Base-by-base conservation (phyloP, 768 basidiomycete species). In the Kwoniella dejecticola region DNA sequence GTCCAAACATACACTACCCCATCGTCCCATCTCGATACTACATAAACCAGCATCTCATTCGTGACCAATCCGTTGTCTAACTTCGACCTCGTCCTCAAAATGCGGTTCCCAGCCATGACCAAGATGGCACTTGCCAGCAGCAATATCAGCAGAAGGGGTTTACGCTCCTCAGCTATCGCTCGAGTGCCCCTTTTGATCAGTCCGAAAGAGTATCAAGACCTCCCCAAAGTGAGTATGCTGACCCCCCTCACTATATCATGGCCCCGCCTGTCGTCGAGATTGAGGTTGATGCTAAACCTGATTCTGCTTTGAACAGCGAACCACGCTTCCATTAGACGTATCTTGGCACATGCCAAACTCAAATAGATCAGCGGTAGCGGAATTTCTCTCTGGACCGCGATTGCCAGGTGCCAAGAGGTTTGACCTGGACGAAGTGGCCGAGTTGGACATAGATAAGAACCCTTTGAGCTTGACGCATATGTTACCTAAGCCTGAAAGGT, bases 341-440 rank as follows among this genome's bases (percentile, higher is more conserved):
- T 87, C 86, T 50, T 97, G 94, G 95, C 88, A 90, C 77, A 96
- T 97, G 95, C 95, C 94, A 52, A 89, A 87, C 77, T 84, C 88
- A 31, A 82, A 86, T 1, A 85, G 93, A 57, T 85, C 85, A 52
- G 83, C 89, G 1, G 77, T 78, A n/a, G 78, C 84, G 29, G 93
- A 95, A 78, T 94, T 86, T 66, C 74, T 82, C 21, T 76, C 80
- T 26, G 86, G 84, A 45, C 77, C 77, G 64, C 84, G 87, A 31
- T 84, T 96, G 31, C 89, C 88, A 4, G 82, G 83, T 11, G 86
- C 91, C 0, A 84, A 83, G 52, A 89, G 86, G 71, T 83, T 92
- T 66, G 88, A 92, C 74, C 81, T 94, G 24, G 93, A 96, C 77
- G 82, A 85, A 52, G 88, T 91, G 6, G 78, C 80, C 24, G 68